Percentiles rank a stretch among this genome's conserved stretches.
These are phyloP conservation scores for Penicillium psychrofluorescens DNA, from an alignment of 495 filamentous ascomycete genomes.

Conservation along the genomic window DNA sequence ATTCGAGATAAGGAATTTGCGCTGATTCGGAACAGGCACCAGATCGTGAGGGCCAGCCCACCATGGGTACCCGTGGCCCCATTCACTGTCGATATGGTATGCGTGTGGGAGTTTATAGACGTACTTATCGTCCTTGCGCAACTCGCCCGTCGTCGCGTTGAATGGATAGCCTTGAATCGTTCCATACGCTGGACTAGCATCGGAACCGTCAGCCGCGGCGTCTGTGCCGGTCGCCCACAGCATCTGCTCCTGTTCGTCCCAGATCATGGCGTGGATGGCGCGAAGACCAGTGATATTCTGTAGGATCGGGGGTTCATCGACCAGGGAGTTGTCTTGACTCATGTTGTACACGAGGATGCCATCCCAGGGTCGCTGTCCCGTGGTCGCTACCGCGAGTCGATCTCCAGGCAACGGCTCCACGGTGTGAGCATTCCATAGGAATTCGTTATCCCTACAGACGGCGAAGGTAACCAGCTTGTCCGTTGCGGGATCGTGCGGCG, in stretches of 20 bases:
- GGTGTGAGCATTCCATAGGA: constrained; percentile 20
- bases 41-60: constrained; percentile 24
- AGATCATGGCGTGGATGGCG: constrained; percentile 24
- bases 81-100: constrained; percentile 15
- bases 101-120: constrained; percentile 9
- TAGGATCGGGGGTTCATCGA: constrained; percentile 17
- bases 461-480: constrained; percentile 24
- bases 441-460: constrained; percentile 14
- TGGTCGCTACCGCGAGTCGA: constrained; percentile 18
- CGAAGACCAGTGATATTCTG: constrained; percentile 23
- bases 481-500: constrained; percentile 13
- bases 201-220: constrained; percentile 20
- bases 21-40: constrained; percentile 20
- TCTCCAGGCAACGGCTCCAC: constrained; percentile 18
- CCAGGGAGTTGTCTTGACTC: constrained; percentile 12
- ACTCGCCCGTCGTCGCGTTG: constrained; percentile 11
- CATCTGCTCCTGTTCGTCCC: constrained; percentile 21
- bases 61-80: constrained; percentile 19
- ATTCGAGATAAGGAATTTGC: constrained; percentile 18
- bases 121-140: constrained; percentile 8
- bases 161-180: constrained; percentile 18
- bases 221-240: constrained; percentile 22
- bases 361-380: constrained; percentile 18
- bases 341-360: constrained; percentile 23
- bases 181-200: constrained; percentile 16